Evolutionary conservation across 495 filamentous ascomycete genomes (phyloP), one percentile per base, ranked within the genome.

Genomic region (Lophium mytilinum): DNA sequence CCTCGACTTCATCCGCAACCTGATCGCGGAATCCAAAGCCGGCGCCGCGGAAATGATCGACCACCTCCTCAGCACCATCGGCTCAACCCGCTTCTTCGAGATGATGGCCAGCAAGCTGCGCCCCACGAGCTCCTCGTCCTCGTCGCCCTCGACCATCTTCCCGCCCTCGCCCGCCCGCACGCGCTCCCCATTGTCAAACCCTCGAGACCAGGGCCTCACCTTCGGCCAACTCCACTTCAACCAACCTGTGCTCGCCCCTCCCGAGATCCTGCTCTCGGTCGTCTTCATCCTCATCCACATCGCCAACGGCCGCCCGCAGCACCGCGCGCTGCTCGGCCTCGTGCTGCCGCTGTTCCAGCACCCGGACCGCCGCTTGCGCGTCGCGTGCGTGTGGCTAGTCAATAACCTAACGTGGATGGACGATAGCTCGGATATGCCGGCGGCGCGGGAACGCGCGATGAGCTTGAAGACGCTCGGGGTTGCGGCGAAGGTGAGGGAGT

Each of bases 321-420:
- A 96, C 67, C 85, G 88, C 8, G 81, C 88, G 56, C 72, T 86
- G n/a, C 61, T 87, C 35, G 69, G 66, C 34, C 68, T 75, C 50
- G 61, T 84, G 46, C 69, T 79, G 18, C 71, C 75, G 39, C 76
- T 82, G 42, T 86, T 93, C 66, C 79, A 74, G 48, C 88, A 90
- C 69, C 76, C 78, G 37, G 76, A 84, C 57, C 80, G 78, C 6
- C 78, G 84, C 7, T 83, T 98, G 4, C 82, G 92, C 14, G 75
- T 76, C 19, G 85, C 84, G 41, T 82, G 90, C 55, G 86, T 85
- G 39, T 91, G 89, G 81, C 73, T 93, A 24, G 78, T 91, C 15
- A 88, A 82, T 61, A 96, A 96, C 61, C 75, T 98, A 42, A 84
- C 83, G 0, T 94, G 84, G 75, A 73, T 82, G 42, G 92, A 97